Evolutionary conservation across 257 asterid genomes (phyloP).

Genomic region (Echium plantagineum): DNA sequence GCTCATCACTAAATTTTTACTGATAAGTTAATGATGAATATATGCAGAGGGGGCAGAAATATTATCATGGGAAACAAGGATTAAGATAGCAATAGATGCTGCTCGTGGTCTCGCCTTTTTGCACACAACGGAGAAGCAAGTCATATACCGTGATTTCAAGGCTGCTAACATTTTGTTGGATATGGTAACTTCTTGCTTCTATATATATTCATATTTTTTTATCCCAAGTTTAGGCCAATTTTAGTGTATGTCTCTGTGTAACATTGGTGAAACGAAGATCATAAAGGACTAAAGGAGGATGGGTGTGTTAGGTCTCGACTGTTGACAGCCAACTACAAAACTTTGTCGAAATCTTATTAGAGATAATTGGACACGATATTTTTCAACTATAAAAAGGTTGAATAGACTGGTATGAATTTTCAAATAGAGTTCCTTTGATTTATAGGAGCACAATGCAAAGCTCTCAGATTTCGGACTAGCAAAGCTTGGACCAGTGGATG

Average conservation of each 20-base stretch:
- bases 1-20: too few species aligned
- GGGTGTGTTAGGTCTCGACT: too few species aligned
- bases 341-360: too few species aligned
- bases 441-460: constrained; percentile 60
- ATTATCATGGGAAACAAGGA: constrained; percentile 57
- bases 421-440: too few species aligned
- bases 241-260: too few species aligned
- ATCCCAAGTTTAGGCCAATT: not conserved
- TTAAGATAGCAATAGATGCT: constrained; percentile 65
- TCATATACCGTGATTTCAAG: constrained; percentile 70
- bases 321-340: too few species aligned
- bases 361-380: too few species aligned
- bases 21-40: too few species aligned
- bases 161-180: constrained; percentile 70
- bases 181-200: constrained; percentile 17
- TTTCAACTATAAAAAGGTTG: too few species aligned
- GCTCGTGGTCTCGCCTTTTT: constrained; percentile 60
- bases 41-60: constrained; percentile 42
- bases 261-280: too few species aligned
- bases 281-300: too few species aligned
- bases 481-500: constrained; percentile 68
- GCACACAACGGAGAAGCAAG: constrained; percentile 56
- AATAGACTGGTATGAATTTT: too few species aligned
- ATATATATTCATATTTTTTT: not conserved
- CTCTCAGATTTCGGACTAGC: constrained; percentile 93